Conservation (phyloP, 1,284 basidiomycete species). For the Rhodofomes roseus region DNA sequence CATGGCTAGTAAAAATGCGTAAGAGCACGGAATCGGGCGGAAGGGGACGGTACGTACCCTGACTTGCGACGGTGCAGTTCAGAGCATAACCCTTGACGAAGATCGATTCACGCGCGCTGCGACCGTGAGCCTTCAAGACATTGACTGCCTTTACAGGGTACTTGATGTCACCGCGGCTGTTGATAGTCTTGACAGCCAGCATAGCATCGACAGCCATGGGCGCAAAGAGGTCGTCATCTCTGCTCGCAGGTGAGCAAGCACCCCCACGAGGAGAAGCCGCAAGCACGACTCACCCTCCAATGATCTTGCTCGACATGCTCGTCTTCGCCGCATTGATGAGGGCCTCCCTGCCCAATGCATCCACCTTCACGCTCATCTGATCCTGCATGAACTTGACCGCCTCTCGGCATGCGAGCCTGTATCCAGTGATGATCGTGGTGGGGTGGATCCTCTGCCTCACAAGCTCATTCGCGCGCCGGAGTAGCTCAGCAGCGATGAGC, state of each 20-base stretch:
- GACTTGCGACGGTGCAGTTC: slow-evolving; percentile 98
- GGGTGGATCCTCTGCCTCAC: slow-evolving; percentile 99
- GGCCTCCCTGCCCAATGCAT: slow-evolving; percentile 86
- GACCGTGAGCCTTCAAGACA: slow-evolving; percentile 98
- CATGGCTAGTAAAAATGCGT: slow-evolving; percentile 70
- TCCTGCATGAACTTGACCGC: slow-evolving; percentile 99
- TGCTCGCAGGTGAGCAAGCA: slow-evolving; percentile 8
- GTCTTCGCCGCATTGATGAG: slow-evolving; percentile 98
- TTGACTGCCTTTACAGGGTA: slow-evolving; percentile 99
- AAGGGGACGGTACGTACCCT: slow-evolving; percentile 58
- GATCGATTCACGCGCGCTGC: slow-evolving; percentile 92
- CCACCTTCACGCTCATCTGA: slow-evolving; percentile 94
- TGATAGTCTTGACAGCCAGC: slow-evolving; percentile 95
- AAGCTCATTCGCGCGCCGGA: slow-evolving; percentile 95
- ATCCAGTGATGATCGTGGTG: slow-evolving; percentile 99
- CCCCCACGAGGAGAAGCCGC: neutral
- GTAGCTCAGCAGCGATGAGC: slow-evolving; percentile 93
- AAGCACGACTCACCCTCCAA: slow-evolving; percentile 74
- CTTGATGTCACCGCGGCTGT: slow-evolving; percentile 93
- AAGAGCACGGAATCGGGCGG: neutral
- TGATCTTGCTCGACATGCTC: slow-evolving; percentile 98
- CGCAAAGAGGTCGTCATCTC: slow-evolving; percentile 97
- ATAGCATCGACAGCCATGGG: slow-evolving; percentile 99
- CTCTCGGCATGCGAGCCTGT: slow-evolving; percentile 94
- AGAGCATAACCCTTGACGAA: slow-evolving; percentile 97